phyloP scores from a whole-genome alignment of 2,329 filamentous ascomycete species.

The Phyllosticta paracitricarpa region DNA sequence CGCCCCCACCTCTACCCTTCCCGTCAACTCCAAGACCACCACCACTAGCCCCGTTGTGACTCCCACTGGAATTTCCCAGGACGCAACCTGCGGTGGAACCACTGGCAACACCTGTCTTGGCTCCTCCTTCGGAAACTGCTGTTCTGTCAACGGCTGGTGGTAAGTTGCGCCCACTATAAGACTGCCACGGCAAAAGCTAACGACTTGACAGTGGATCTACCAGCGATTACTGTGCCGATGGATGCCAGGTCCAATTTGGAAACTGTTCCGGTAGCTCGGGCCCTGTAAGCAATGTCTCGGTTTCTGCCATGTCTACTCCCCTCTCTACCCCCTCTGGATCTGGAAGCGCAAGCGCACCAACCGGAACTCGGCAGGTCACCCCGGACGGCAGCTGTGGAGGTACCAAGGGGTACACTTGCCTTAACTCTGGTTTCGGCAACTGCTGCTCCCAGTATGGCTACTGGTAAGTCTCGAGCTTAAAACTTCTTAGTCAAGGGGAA shows the following conservation, averaged over 20 bases:
- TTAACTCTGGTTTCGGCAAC: slow-evolving; percentile 32
- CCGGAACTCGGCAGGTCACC: slow-evolving; percentile 23
- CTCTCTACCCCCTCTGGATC: background rate
- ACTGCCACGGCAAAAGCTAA: background rate
- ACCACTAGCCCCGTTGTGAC: slow-evolving; percentile 3
- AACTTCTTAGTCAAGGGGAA: background rate
- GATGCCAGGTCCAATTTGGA: slow-evolving; percentile 19
- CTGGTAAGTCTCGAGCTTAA: slow-evolving; percentile 20
- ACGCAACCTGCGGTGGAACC: slow-evolving; percentile 17
- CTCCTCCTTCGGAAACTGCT: slow-evolving; percentile 16
- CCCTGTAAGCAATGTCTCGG: slow-evolving; percentile 4
- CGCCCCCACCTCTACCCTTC: slow-evolving; percentile 18
- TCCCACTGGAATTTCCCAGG: slow-evolving; percentile 13
- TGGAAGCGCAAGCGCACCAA: slow-evolving; percentile 5
- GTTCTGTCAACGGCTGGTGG: slow-evolving; percentile 15
- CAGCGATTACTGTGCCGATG: slow-evolving; percentile 19
- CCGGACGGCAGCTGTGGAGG: slow-evolving; percentile 34
- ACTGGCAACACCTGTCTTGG: slow-evolving; percentile 9
- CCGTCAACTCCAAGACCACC: slow-evolving; percentile 21
- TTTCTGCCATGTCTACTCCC: slow-evolving; percentile 10
- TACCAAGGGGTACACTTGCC: slow-evolving; percentile 31
- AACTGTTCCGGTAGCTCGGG: slow-evolving; percentile 13
- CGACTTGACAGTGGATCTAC: slow-evolving; percentile 4
- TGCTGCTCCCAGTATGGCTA: slow-evolving; percentile 35
- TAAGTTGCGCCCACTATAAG: background rate